These are phyloP conservation scores for Candida methanosorbosa DNA, from an alignment of 805 yeast species.

Conservation along the genomic window DNA sequence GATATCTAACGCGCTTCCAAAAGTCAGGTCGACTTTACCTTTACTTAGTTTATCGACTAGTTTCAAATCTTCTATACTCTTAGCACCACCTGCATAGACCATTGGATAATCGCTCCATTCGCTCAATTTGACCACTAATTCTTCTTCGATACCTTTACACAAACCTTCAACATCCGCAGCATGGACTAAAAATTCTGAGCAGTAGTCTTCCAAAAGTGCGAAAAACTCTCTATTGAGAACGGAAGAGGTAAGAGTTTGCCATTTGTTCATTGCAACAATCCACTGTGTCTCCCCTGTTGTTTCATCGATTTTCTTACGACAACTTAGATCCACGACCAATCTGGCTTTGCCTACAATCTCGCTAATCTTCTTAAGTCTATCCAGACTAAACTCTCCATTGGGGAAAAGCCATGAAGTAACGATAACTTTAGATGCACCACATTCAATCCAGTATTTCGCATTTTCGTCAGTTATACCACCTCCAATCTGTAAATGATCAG, in stretches of 20 bases:
- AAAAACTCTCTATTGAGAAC: conserved; percentile 49
- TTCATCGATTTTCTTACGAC: conserved; percentile 38
- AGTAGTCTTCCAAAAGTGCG: conserved; percentile 45
- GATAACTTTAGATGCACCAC: conserved; percentile 80
- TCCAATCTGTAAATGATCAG: conserved; percentile 70
- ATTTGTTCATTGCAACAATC: conserved; percentile 96
- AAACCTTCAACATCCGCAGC: conserved; percentile 99
- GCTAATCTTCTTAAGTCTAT: conserved; percentile 43
- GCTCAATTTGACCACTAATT: conserved; percentile 60
- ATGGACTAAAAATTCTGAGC: conserved; percentile 85
- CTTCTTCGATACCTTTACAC: conserved; percentile 85
- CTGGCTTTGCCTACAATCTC: conserved; percentile 51
- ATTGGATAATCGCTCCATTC: conserved; percentile 73
- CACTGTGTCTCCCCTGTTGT: conserved; percentile 35
- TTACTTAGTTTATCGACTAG: conserved; percentile 58
- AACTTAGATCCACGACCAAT: conserved; percentile 85
- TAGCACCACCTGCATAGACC: conserved; percentile 98
- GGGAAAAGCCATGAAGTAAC: conserved; percentile 90
- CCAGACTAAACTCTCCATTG: conserved; percentile 40
- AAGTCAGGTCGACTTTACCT: conserved; percentile 87
- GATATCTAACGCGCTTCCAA: conserved; percentile 87
- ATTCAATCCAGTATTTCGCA: conserved; percentile 69
- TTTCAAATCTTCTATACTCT: conserved; percentile 55
- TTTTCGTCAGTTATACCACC: conserved; percentile 81
- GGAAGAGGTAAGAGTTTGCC: conserved; percentile 83